phyloP scores from a whole-genome alignment of 2,329 filamentous ascomycete genomes.

The Knoxdaviesia proteae region DNA sequence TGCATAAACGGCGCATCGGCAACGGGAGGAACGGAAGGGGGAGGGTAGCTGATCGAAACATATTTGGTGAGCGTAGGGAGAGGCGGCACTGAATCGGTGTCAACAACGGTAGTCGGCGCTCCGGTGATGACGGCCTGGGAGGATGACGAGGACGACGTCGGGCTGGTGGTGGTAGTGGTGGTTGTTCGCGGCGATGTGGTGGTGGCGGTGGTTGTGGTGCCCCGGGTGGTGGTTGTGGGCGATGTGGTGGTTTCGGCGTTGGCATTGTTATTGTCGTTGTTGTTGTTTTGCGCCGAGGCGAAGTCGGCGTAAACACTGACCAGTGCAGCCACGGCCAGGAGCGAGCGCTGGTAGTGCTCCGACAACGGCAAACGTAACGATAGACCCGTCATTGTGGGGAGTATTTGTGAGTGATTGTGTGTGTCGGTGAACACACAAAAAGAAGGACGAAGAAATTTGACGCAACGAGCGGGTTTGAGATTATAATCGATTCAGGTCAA shows the following conservation, averaged over 20 bases:
- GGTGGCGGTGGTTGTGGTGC: not conserved
- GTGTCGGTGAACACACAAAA: too few relatives aligned
- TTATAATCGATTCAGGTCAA: too few relatives aligned
- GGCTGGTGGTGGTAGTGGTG: slow-evolving; percentile 1
- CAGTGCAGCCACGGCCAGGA: slow-evolving; percentile 6
- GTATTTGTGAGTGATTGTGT: too few relatives aligned
- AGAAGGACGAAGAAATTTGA: too few relatives aligned
- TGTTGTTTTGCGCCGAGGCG: not conserved
- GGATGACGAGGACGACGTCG: not conserved
- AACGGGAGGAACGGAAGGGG: slow-evolving; percentile 63
- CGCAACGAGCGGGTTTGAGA: too few relatives aligned
- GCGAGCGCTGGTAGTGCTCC: not conserved
- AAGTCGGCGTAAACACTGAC: too few relatives aligned
- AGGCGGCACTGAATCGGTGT: slow-evolving; percentile 5
- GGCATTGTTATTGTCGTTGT: not conserved
- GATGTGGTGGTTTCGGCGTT: not conserved
- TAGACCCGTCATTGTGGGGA: too few relatives aligned
- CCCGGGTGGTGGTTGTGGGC: slow-evolving; percentile 1
- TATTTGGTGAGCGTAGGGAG: slow-evolving; percentile 21
- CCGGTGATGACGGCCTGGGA: slow-evolving; percentile 6
- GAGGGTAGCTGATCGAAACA: slow-evolving; percentile 34
- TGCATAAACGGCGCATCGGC: slow-evolving; percentile 80
- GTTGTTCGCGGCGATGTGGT: not conserved
- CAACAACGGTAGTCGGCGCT: slow-evolving; percentile 8
- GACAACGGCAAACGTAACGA: too few relatives aligned